These are phyloP conservation scores for Edaphochlamys debaryana DNA, from an alignment of 139 green algal species.

Conservation along the genomic window DNA sequence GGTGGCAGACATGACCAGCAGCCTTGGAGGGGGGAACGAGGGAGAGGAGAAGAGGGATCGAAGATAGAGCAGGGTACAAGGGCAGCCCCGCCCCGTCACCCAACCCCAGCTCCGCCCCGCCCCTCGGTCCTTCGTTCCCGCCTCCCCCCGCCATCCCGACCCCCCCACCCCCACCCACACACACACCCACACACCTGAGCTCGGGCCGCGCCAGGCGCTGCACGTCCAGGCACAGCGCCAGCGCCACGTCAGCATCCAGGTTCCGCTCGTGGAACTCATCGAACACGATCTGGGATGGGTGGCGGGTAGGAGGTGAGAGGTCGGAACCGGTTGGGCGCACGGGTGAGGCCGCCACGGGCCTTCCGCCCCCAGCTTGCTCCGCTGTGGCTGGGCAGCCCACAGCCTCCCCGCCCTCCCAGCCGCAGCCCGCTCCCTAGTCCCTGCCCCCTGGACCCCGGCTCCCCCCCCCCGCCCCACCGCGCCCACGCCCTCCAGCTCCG, in stretches of 20 bases:
- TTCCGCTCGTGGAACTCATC: constrained; percentile 79
- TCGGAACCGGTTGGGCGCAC: not conserved
- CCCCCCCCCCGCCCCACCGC: not conserved
- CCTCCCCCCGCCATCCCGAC: no score
- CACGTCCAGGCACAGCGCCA: constrained; percentile 65
- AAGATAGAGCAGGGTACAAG: no score
- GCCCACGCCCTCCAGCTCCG: constrained; percentile 49
- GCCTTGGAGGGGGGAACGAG: constrained; percentile 20
- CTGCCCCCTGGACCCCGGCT: no score
- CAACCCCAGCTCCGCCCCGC: no score
- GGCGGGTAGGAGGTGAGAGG: not conserved
- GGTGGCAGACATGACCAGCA: constrained; percentile 78
- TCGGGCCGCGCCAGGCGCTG: constrained; percentile 53
- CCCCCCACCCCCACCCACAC: not conserved
- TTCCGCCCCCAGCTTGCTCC: no score
- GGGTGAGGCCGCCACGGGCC: not conserved
- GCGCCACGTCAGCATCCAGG: constrained; percentile 67
- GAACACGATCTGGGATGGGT: constrained; percentile 40
- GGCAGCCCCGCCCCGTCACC: no score
- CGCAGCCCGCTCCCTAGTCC: no score
- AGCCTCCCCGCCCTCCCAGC: no score
- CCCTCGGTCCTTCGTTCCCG: no score
- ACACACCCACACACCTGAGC: constrained; percentile 12
- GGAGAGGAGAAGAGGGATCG: no score
- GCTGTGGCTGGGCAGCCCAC: no score